A percentile compares a stretch with the other conserved stretches of the same genome.
These are phyloP conservation scores for Angomonas deanei DNA, from an alignment of 208 protist genomes.

Conservation along the genomic window DNA sequence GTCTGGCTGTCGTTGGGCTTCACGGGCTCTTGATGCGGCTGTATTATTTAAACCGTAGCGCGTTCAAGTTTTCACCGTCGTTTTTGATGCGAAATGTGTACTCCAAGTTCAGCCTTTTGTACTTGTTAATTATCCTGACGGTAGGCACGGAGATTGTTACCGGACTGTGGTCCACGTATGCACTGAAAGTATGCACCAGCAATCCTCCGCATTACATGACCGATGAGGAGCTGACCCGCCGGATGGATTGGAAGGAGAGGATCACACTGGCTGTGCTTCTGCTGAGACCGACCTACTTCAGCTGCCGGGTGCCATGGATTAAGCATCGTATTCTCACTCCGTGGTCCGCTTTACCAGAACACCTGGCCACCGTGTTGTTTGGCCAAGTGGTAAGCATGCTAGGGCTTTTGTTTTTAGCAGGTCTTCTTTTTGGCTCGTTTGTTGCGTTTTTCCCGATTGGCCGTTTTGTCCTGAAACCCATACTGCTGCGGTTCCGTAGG, in stretches of 20 bases:
- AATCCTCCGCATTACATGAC: conserved; percentile 23
- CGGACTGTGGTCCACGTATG: conserved; percentile 19
- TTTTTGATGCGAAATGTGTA: background rate
- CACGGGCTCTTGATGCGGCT: conserved; percentile 4
- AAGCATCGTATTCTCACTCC: conserved; percentile 37
- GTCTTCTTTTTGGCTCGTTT: conserved; percentile 7
- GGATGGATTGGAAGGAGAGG: conserved; percentile 62
- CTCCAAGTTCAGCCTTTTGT: background rate
- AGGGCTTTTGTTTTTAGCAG: conserved; percentile 21
- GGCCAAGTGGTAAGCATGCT: conserved; percentile 28
- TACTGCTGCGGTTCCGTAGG: conserved; percentile 9
- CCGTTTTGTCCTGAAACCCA: conserved; percentile 16
- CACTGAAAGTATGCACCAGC: conserved; percentile 42
- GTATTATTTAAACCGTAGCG: conserved; percentile 13
- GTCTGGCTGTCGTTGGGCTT: conserved; percentile 14
- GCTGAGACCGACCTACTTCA: conserved; percentile 38
- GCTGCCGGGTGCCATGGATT: conserved; percentile 73
- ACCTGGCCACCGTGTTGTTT: conserved; percentile 44
- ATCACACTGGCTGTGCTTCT: conserved; percentile 36
- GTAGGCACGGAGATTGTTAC: conserved; percentile 32
- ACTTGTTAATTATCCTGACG: conserved; percentile 16
- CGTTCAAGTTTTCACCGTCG: background rate
- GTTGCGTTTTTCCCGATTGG: conserved; percentile 19
- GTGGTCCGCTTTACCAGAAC: conserved; percentile 35
- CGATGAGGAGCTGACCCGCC: conserved; percentile 38